A percentile compares a stretch with the other conserved stretches of the same genome.
These are phyloP conservation scores for Botrytis deweyae DNA, from an alignment of 2,329 filamentous ascomycete genomes.

Conservation along the genomic window DNA sequence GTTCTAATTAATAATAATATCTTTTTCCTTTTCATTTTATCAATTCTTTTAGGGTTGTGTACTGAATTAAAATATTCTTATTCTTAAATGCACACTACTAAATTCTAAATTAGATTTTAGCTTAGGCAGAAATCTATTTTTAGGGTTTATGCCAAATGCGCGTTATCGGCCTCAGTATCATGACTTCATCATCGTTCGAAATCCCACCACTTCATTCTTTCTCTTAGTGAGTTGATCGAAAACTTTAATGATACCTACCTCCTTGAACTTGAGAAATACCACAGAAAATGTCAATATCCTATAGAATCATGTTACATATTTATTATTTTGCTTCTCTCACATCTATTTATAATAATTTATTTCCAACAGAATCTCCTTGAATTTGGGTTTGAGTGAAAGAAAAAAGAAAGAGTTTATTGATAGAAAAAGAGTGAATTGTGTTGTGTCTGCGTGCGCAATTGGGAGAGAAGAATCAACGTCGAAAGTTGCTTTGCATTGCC, in stretches of 20 bases:
- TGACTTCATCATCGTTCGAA: slow-evolving; percentile 7
- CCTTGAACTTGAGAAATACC: background rate
- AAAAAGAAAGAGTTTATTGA: background rate
- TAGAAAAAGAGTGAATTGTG: background rate
- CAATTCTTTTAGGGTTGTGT: too few relatives aligned
- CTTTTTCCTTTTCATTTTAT: too few relatives aligned
- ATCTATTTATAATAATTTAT: background rate
- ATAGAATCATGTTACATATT: background rate
- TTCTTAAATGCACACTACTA: too few relatives aligned
- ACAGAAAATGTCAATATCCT: background rate
- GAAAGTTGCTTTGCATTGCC: background rate
- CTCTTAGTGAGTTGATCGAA: background rate
- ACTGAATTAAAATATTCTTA: too few relatives aligned
- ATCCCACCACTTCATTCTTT: background rate
- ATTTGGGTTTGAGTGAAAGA: background rate
- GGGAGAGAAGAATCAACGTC: background rate
- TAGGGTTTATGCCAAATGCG: too few relatives aligned
- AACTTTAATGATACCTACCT: background rate
- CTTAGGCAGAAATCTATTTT: too few relatives aligned
- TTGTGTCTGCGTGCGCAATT: background rate
- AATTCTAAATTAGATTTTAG: too few relatives aligned
- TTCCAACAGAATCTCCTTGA: background rate
- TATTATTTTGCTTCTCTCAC: background rate
- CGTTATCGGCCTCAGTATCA: too few relatives aligned
- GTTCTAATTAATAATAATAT: too few relatives aligned